Percentiles rank a stretch among this genome's conserved stretches.
Conservation (phyloP, 1,284 basidiomycete species). For the Microbotryum scabiosae region DNA sequence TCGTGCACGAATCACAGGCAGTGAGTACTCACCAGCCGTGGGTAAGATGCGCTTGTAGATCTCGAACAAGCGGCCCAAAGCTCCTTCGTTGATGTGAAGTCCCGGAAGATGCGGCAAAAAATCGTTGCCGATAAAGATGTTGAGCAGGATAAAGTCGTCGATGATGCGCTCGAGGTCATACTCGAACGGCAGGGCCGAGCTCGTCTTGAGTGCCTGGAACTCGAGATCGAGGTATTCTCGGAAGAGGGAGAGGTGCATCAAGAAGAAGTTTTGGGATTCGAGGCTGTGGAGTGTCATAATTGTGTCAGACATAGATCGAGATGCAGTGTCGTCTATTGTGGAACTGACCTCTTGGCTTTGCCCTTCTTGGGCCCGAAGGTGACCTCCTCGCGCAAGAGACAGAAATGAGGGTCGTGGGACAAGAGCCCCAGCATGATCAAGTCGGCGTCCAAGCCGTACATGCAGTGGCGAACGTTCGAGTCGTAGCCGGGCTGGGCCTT, state of each 20-base stretch:
- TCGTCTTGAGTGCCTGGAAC: slow-evolving; percentile 50
- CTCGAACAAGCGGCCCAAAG: slow-evolving; percentile 80
- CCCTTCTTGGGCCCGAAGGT: slow-evolving; percentile 80
- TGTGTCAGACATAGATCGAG: background rate
- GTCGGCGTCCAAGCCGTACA: slow-evolving; percentile 98
- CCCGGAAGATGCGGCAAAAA: slow-evolving; percentile 94
- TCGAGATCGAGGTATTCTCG: slow-evolving; percentile 96
- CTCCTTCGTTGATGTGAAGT: slow-evolving; percentile 95
- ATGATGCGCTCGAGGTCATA: slow-evolving; percentile 88
- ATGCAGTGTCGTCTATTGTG: slow-evolving; percentile 27
- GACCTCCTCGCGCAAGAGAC: slow-evolving; percentile 92
- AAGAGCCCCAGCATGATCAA: slow-evolving; percentile 95
- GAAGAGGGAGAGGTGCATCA: slow-evolving; percentile 87
- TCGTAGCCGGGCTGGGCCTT: slow-evolving; percentile 93
- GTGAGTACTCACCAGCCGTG: slow-evolving; percentile 53
- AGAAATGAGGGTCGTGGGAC: slow-evolving; percentile 98
- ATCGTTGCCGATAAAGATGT: slow-evolving; percentile 95
- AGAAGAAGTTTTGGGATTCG: slow-evolving; percentile 85
- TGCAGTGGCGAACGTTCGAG: slow-evolving; percentile 87
- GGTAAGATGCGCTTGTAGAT: slow-evolving; percentile 91
- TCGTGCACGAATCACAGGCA: background rate
- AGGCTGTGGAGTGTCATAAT: slow-evolving; percentile 46
- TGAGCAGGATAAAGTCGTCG: slow-evolving; percentile 94
- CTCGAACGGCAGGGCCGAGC: slow-evolving; percentile 52
- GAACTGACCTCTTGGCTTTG: slow-evolving; percentile 57